A percentile compares a stretch with the other conserved stretches of the same genome.
These are phyloP conservation scores for Rhododendron simsii DNA, from an alignment of 148 eudicot species.

Conservation along the genomic window DNA sequence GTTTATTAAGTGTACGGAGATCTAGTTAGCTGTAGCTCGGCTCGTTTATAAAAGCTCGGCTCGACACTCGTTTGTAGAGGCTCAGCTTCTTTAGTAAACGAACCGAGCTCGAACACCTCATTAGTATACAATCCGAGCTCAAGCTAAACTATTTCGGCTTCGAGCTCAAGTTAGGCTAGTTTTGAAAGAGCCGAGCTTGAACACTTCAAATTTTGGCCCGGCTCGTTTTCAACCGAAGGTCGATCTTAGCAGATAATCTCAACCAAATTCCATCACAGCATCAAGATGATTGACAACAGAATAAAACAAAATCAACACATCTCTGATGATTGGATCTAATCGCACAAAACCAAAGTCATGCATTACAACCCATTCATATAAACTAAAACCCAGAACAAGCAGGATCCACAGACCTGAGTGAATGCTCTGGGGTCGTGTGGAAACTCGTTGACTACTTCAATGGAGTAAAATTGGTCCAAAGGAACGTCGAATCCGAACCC, in stretches of 20 bases:
- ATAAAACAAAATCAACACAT: background rate
- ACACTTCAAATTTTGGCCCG: background rate
- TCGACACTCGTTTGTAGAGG: no score
- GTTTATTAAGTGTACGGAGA: background rate
- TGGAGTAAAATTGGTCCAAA: conserved; percentile 24
- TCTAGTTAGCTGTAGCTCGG: background rate
- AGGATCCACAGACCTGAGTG: conserved; percentile 54
- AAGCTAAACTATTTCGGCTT: background rate
- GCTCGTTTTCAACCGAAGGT: background rate
- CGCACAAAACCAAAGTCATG: background rate
- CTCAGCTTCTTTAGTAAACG: no score
- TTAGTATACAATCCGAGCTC: no score
- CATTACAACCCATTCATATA: background rate
- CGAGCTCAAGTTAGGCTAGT: background rate
- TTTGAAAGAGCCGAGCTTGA: background rate
- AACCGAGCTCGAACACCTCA: background rate
- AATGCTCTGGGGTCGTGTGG: conserved; percentile 85
- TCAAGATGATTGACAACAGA: background rate
- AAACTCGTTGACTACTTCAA: conserved; percentile 61
- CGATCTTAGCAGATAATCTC: background rate
- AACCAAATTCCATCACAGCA: background rate
- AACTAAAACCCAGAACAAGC: background rate
- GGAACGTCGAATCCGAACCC: conserved; percentile 8
- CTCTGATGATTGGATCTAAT: background rate
- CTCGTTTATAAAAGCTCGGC: background rate